A percentile compares a stretch with the other conserved stretches of the same genome.
Evolutionary conservation across 257 asterid species (phyloP).

Genomic region (Jasminum sambac): DNA sequence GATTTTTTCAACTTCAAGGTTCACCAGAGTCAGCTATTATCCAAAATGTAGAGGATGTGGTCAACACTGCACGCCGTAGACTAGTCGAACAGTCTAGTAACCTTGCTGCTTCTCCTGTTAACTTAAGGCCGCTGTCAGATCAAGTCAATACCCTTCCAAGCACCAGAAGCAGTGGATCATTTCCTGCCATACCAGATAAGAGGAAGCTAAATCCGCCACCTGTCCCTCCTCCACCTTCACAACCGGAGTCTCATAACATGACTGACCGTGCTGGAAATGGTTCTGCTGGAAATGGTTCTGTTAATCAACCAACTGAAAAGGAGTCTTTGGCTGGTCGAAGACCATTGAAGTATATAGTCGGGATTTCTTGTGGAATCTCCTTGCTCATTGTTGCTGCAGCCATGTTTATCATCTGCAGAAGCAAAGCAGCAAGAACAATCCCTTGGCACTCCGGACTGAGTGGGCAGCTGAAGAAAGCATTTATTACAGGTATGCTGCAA

Average conservation of each 20-base stretch:
- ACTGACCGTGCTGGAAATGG: slow-evolving; percentile 21
- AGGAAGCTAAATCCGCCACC: slow-evolving; percentile 42
- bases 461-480: slow-evolving; percentile 94
- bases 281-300: slow-evolving; percentile 24
- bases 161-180: slow-evolving; percentile 82
- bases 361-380: slow-evolving; percentile 39
- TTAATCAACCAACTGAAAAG: slow-evolving; percentile 26
- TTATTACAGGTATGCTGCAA: slow-evolving; percentile 60
- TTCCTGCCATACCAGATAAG: slow-evolving; percentile 55
- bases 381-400: slow-evolving; percentile 35
- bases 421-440: slow-evolving; percentile 60
- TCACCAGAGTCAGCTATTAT: slow-evolving; percentile 30
- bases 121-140: slow-evolving; percentile 19
- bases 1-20: slow-evolving; percentile 37
- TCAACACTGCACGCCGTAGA: slow-evolving; percentile 44
- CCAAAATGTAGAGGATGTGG: slow-evolving; percentile 29
- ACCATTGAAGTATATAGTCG: slow-evolving; percentile 47
- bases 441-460: slow-evolving; percentile 96
- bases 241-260: slow-evolving; percentile 25
- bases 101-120: slow-evolving; percentile 56
- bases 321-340: slow-evolving; percentile 23
- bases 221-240: slow-evolving; percentile 21
- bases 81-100: slow-evolving; percentile 59
- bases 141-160: slow-evolving; percentile 43
- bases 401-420: slow-evolving; percentile 46